These are phyloP conservation scores for Saprolegnia parasitica DNA, from an alignment of 352 stramenopile species.

Conservation along the genomic window DNA sequence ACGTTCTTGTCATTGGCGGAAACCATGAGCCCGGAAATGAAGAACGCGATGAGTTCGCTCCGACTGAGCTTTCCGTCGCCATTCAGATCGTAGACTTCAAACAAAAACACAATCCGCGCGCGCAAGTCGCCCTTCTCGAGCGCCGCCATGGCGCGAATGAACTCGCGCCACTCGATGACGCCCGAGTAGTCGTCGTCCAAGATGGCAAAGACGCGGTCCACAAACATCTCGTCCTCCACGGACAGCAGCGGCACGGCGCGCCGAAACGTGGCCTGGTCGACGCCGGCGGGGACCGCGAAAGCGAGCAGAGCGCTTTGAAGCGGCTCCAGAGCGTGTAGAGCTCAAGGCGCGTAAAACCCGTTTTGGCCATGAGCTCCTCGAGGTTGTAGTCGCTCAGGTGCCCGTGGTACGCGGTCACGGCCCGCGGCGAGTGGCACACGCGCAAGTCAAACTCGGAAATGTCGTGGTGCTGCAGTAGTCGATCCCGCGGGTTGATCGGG, in stretches of 20 bases:
- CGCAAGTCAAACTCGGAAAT: slow-evolving; percentile 26
- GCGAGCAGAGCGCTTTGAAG: slow-evolving; percentile 69
- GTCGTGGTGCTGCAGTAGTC: background rate
- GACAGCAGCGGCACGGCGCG: slow-evolving; percentile 54
- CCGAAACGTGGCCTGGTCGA: slow-evolving; percentile 62
- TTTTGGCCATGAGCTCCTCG: slow-evolving; percentile 39
- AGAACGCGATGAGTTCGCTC: slow-evolving; percentile 54
- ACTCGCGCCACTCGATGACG: slow-evolving; percentile 66
- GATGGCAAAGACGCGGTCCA: slow-evolving; percentile 63
- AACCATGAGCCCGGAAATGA: slow-evolving; percentile 54
- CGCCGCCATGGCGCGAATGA: slow-evolving; percentile 59
- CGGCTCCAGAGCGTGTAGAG: slow-evolving; percentile 62
- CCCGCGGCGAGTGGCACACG: slow-evolving; percentile 35
- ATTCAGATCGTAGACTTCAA: slow-evolving; percentile 73
- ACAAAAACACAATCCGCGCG: slow-evolving; percentile 56
- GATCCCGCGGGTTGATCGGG: background rate
- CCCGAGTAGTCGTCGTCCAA: slow-evolving; percentile 58
- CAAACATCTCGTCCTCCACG: slow-evolving; percentile 67
- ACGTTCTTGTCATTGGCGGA: slow-evolving; percentile 39
- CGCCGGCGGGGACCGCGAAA: slow-evolving; percentile 42
- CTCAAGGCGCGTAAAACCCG: slow-evolving; percentile 53
- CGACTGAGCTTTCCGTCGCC: slow-evolving; percentile 55
- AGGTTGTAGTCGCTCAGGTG: slow-evolving; percentile 59
- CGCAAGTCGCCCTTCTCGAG: slow-evolving; percentile 55
- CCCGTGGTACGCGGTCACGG: slow-evolving; percentile 45